A percentile compares a stretch with the other conserved stretches of the same genome.
Conservation (phyloP, 495 filamentous ascomycete genomes). For the Penicillium salamii region DNA sequence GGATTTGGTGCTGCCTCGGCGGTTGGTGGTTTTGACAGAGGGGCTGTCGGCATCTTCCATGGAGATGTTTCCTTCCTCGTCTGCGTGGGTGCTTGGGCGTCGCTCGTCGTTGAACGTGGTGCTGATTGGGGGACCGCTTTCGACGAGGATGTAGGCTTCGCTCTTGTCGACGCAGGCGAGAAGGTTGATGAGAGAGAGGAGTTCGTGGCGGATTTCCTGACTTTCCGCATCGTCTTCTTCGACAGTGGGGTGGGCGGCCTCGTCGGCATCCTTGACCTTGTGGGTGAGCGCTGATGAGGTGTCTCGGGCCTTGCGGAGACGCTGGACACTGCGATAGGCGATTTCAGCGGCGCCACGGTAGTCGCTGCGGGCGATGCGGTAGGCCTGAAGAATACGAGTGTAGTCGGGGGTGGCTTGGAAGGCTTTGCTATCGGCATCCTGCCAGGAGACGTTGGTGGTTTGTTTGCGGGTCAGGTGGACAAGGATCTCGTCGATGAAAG, state of each 20-base stretch:
- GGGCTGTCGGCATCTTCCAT: slow-evolving; percentile 36
- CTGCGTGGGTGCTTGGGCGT: slow-evolving; percentile 29
- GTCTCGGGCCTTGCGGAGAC: slow-evolving; percentile 51
- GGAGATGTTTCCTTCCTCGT: slow-evolving; percentile 42
- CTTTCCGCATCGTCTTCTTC: slow-evolving; percentile 54
- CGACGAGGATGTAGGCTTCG: slow-evolving; percentile 69
- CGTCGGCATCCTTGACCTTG: slow-evolving; percentile 41
- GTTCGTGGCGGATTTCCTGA: slow-evolving; percentile 57
- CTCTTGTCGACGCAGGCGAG: slow-evolving; percentile 77
- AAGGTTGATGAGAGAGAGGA: slow-evolving; percentile 83
- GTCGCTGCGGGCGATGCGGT: slow-evolving; percentile 77
- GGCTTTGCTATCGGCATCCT: slow-evolving; percentile 32
- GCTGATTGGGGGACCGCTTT: slow-evolving; percentile 29
- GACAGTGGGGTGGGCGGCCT: slow-evolving; percentile 50
- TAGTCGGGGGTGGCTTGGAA: slow-evolving; percentile 47
- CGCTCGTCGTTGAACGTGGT: slow-evolving; percentile 3
- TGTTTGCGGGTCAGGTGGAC: slow-evolving; percentile 47
- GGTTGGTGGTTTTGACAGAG: slow-evolving; percentile 14
- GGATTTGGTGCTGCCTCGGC: slow-evolving; percentile 25
- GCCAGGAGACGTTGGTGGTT: slow-evolving; percentile 31
- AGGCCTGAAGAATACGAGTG: slow-evolving; percentile 83
- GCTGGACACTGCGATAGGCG: slow-evolving; percentile 62
- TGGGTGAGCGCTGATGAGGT: slow-evolving; percentile 41
- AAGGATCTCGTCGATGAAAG: slow-evolving; percentile 75
- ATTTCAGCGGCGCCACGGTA: slow-evolving; percentile 85